Base-by-base conservation (phyloP, 2,329 filamentous ascomycete species). In the Magnaporthiopsis poae region DNA sequence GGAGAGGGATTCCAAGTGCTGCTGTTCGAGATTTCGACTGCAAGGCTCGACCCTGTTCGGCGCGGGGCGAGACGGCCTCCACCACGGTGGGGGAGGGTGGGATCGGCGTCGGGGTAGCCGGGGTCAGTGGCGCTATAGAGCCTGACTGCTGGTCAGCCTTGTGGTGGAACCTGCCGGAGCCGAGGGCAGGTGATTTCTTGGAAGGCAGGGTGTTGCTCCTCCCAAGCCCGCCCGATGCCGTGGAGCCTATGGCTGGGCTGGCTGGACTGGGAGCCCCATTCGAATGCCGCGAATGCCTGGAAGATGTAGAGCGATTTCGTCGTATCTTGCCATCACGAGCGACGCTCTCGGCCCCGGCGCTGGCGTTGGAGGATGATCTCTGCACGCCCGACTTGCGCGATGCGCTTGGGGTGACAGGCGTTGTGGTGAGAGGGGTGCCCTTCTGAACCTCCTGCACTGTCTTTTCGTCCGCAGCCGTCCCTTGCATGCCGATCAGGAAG, bases 401-500 rank as follows among this genome's bases (percentile, higher is more conserved):
- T 25, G 62, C 60, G 60, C 39, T 80, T 67, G 84, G 79, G 69
- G 85, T 85, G 70, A 73, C 77, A 71, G 76, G 82, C 35, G 77
- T 76, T 65, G 80, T 78, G 61, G 76, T 80, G 70, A 81, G 80
- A 4, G 86, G 84, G 3, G 89, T 89, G 67, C 90, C 91, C 73
- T 93, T 88, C 70, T 87, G 82, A 61, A 89, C 84, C 71, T 86
- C 84, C 71, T 85, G 80, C 71, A 84, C 84, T 0, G 86, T 88
- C 74, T 84, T 88, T 74, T 96, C 91, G 74, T 97, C 93, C n/a
- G 93, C 91, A n/a, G 88, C 93, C n/a, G 93, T 97, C 61, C 95
- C 95, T 74, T 92, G 91, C 95, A 99, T 99, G 66, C 95, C 95
- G 70, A 99, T 96, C 70, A 99, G 81, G 81, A 99, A 99, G 77